Base-by-base conservation (phyloP, 345 rosid genomes). In the Pistacia integerrima region DNA sequence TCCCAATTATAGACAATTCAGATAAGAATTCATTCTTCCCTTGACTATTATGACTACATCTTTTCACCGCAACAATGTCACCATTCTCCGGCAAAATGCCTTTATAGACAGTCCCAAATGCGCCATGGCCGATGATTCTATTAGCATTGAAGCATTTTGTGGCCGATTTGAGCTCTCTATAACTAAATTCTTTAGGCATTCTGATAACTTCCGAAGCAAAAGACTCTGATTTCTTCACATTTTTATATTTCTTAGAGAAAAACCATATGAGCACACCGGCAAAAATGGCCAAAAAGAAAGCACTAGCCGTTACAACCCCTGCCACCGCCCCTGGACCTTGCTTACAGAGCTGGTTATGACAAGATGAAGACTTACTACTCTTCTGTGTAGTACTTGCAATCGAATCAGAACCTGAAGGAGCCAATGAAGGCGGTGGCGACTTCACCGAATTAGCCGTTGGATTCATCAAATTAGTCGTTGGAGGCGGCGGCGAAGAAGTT, bases 271-370 rank as follows among this genome's bases (percentile, higher is more conserved):
- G 78, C 25, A 82, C 85, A 22, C 97, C 95, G 18, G 97, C 92
- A 74, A 92, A 89, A 12, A 92, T 33, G 5, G 91, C 99, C 6
- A 97, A 83, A 84, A 94, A 83, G 84, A 89, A 92, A 5, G 98
- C 98, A 59, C 99, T 88, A 22, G 98, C 97, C 2, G 98, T 94
- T 22, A 89, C 97, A 0, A 91, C 98, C 36, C 99, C 99, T 33
- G 96, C 99, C 65, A 97, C 98, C 11, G 98, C 98, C 70, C 97
- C 98, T 1, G 98, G 88, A 22, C 94, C 90, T 69, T 90, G 85
- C 77, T 87, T 92, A 77, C 99, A 95, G 59, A 95, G 91, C 84
- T 88, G 90, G 79, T 92, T 90, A 77, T 88, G 94, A 72, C 98
- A 94, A 12, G 96, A 85, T 3, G 97, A 86, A 2, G 89, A 75